A percentile compares a stretch with the other conserved stretches of the same genome.
These are phyloP conservation scores for Cladophialophora yegresii DNA, from an alignment of 2,329 filamentous ascomycete species.

Conservation along the genomic window DNA sequence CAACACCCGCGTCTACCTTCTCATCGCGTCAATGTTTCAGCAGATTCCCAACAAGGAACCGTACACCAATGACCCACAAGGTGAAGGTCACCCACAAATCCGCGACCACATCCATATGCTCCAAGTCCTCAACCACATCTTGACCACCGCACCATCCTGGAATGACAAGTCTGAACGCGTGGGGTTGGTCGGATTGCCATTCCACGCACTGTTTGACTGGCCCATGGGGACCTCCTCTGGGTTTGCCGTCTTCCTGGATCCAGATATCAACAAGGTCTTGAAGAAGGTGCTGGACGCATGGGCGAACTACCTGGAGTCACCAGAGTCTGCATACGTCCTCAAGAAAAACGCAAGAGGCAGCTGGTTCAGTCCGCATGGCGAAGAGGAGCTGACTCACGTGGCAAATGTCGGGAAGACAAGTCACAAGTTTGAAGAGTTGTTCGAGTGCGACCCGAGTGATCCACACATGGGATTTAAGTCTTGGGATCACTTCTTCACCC, in stretches of 20 bases:
- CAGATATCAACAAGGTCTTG: constrained; percentile 55
- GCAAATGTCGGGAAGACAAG: constrained; percentile 37
- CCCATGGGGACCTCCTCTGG: constrained; percentile 60
- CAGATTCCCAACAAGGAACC: constrained; percentile 64
- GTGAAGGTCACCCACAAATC: constrained; percentile 62
- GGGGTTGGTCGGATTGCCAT: constrained; percentile 57
- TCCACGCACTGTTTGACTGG: constrained; percentile 61
- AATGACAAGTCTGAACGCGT: constrained; percentile 41
- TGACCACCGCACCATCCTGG: constrained; percentile 48
- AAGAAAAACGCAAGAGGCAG: constrained; percentile 40
- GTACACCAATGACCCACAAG: constrained; percentile 60
- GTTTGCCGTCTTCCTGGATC: constrained; percentile 56
- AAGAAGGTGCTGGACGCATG: constrained; percentile 56
- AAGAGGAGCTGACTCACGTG: constrained; percentile 42
- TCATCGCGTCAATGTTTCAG: constrained; percentile 67
- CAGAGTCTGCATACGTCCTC: constrained; percentile 57
- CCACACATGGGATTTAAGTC: constrained; percentile 60
- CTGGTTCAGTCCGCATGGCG: constrained; percentile 48
- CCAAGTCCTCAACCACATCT: constrained; percentile 62
- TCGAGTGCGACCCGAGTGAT: constrained; percentile 37
- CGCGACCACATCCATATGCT: constrained; percentile 69
- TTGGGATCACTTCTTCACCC: constrained; percentile 72
- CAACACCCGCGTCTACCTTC: constrained; percentile 66
- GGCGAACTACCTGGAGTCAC: constrained; percentile 49
- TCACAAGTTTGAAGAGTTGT: constrained; percentile 40